Evolutionary conservation across 306 rosid genomes (phyloP), one percentile per base, ranked within the genome.

Genomic region (Arachis hypogaea): DNA sequence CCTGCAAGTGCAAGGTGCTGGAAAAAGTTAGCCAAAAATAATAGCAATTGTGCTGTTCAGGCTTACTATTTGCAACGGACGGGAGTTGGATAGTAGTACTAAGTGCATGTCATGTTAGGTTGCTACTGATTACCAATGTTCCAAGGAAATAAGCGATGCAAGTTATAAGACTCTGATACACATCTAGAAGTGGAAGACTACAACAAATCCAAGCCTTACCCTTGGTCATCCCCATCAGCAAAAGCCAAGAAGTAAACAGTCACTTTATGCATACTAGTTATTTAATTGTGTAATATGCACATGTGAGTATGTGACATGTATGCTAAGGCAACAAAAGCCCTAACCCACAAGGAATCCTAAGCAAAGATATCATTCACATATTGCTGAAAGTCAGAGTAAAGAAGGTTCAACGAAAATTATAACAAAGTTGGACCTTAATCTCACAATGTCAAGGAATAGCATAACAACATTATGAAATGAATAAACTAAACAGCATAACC

Each of bases 1-100:
- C 92, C 99, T 92, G 85, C 59, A 47, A 42, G 57, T 64, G 59
- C 66, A 36, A 47, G 60, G 59, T 76, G 40, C 49, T 18, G 42
- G 49, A 74, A 60, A 77, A 83, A 52, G 38, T 77, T 52, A 77
- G 61, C 62, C 5, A 63, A 61, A 82, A 72, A 74, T 18, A 68
- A 71, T 45, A 80, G 42, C 68, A 30, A 2, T 7, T 46, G 58
- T 74, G 66, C n/a, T 40, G 36, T 63, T 69, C 29, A 14, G 50
- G 54, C 64, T 55, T 62, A 68, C 58, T 58, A 46, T 33, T 79
- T 59, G 77, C 64, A 16, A 60, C 59, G 51, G 29, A 50, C 0
- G 2, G 51, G 9, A 30, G 18, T 43, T 67, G 54, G 60, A n/a
- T 29, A 59, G 44, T 72, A 41, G 66, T 43, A 40, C 36, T 56